Base-by-base conservation (phyloP, 106 monocot genomes). In the Acorus calamus region DNA sequence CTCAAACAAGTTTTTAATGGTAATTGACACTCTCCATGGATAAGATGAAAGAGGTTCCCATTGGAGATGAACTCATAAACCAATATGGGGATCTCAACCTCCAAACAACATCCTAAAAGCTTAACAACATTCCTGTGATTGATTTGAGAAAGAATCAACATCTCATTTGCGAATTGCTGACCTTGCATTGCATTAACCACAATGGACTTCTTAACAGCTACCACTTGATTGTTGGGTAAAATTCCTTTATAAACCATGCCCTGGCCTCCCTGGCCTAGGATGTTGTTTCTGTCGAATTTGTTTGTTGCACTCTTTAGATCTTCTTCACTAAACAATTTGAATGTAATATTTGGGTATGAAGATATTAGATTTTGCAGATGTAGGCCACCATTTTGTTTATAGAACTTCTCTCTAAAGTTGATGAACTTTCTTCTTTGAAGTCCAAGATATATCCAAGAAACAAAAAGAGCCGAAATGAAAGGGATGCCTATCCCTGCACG, bases 151-250 rank as follows among this genome's bases (percentile, higher is more conserved):
- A 79, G 73, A 41, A 79, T 46, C 3, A 74, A 55, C 2, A 74
- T 60, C 60, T 79, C 79, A n/a, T 79, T 79, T 9, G 66, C 57
- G 65, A 74, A 79, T 61, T 69, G 65, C 44, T 74, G 65, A 55
- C 59, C 46, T 11, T 79, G 60, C 47, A 42, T 62, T n/a, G 54
- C 60, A 7, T 62, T 66, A 2, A 67, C 43, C 0, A 55, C 10
- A 43, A 42, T 62, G 53, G 70, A 70, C 46, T 57, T 77, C 51
- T 71, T 77, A 14, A 77, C 57, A 46, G 77, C 71, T 2, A 77
- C 71, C 4, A 59, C 45, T 8, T 5, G 12, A 3, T 14, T 47
- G 45, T 69, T 59, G 0, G 44, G 9, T 1, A 73, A 59, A n/a
- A 73, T 49, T 12, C 78, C 78, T 42, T 64, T 78, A 64, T 73